phyloP scores from a whole-genome alignment of 495 filamentous ascomycete species.

The Penicillium fimorum region DNA sequence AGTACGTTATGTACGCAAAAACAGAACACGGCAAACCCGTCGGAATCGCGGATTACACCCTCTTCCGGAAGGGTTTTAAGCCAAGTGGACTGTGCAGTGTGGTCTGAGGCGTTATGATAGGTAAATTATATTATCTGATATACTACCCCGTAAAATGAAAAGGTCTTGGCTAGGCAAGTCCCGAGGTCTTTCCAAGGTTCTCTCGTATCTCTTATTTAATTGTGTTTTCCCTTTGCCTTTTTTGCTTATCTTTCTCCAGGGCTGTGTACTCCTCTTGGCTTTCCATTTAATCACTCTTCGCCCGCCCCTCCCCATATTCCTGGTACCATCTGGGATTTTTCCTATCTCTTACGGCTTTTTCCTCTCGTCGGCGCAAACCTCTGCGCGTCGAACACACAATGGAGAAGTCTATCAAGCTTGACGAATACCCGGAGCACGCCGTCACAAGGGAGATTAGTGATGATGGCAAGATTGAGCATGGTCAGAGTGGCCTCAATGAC shows the following conservation, averaged over 20 bases:
- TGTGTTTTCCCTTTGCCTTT: background rate
- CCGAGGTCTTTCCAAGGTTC: background rate
- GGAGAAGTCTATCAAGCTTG: constrained; percentile 12
- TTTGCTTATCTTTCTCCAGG: background rate
- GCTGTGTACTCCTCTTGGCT: constrained; percentile 3
- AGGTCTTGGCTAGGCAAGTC: background rate
- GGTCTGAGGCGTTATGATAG: background rate
- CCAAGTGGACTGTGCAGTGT: background rate
- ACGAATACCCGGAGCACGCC: constrained; percentile 13
- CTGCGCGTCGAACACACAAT: constrained; percentile 5
- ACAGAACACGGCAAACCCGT: background rate
- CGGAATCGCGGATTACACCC: background rate
- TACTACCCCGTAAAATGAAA: constrained; percentile 1
- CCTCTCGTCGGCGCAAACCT: background rate
- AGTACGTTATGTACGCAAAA: background rate
- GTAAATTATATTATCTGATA: background rate
- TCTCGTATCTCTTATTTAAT: background rate
- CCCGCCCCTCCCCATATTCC: background rate
- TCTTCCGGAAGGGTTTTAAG: background rate
- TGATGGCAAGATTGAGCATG: constrained; percentile 33
- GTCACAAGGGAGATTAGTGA: constrained; percentile 14
- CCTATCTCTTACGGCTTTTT: background rate
- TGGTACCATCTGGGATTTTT: background rate
- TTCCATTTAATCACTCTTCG: background rate
- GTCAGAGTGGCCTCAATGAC: constrained; percentile 25